Base-by-base conservation (phyloP, 352 stramenopile species). In the Phytophthora niederhauseri region DNA sequence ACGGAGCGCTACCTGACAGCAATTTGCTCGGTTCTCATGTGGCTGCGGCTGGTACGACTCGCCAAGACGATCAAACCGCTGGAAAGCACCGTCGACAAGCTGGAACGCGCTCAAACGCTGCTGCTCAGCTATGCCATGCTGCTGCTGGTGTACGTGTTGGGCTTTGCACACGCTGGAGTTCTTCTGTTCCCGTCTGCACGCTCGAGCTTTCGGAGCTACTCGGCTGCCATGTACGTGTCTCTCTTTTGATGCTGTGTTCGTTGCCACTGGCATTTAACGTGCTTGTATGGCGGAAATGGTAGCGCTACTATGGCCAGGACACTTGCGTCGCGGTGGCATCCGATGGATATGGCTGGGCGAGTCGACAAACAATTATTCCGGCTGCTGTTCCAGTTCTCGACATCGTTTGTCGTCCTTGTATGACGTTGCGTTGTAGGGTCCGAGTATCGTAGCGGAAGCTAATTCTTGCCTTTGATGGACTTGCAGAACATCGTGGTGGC, bases 401-500 rank as follows among this genome's bases (percentile, higher is more conserved):
- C 77, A 11, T 73, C 71, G 2, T 84, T 85, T 57, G 72, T 82
- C 11, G 66, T 84, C n/a, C 58, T 87, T 22, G 79, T 85, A 68
- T 43, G 66, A 51, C 4, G 6, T 48, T 24, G 9, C 19, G 4
- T 30, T 43, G 4, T 41, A 1, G 2, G 11, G 1, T 14, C 0
- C 9, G 31, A 20, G 20, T 28, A 30, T 28, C 55, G 7, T 20
- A 41, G 8, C 6, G 58, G 1, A 6, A 5, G 20, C 43, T 57
- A 4, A 68, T 38, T 11, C 31, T 15, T 56, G 36, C 34, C 26
- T 45, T 34, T 43, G 38, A 34, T 45, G 0, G n/a, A 7, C 24
- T 34, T 46, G 0, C n/a, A 92, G 84, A 89, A 90, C 53, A 76
- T 91, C 24, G 67, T 81, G 17, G 77, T 89, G 11, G 73, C 69